Evolutionary conservation across 139 green algal genomes (phyloP), one percentile per base, ranked within the genome.

Genomic region (Chlamydomonas eustigma): DNA sequence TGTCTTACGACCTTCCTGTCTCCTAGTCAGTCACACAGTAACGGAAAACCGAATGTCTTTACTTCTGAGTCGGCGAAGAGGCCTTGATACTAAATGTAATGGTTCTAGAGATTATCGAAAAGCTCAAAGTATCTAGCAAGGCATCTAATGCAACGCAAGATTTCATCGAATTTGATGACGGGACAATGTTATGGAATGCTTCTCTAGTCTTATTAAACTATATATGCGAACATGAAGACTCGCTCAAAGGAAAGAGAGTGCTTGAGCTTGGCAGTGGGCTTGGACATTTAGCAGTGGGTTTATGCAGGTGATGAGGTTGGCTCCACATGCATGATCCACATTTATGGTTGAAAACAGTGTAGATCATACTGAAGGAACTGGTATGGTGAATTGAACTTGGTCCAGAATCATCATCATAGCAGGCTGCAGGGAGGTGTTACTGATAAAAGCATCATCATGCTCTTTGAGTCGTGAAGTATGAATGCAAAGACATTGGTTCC

Each of bases 181-280:
- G 44, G 12, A 58, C 44, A 28, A 28, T 70, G 25, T 8, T 70
- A 22, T 70, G 58, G 58, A 70, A 70, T 35, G 58, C 58, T 24
- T 70, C 58, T 35, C 58, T 70, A 32, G 58, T 70, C 8, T 28
- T 70, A 28, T 28, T 70, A 5, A 32, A 70, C 58, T 35, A 34
- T 35, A 32, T 70, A 35, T 37, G 24, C 34, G 58, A 70, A 28
- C 24, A 35, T 6, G 58, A 70, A 28, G 58, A 28, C 6, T 24
- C 58, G 58, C 58, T 70, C 58, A 70, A 70, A 28, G 58, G 58
- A 24, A 70, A 70, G 58, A 24, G 58, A 35, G 58, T 70, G 58
- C 58, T 70, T 24, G 58, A 70, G 58, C 58, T 70, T 24, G 58
- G 58, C 58, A 70, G 58, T 35, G 58, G 58, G 8, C 18, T 70